Percentiles rank a stretch among this genome's conserved stretches.
Conservation (phyloP, 2,329 filamentous ascomycete species). For the Endocalyx cinctus region DNA sequence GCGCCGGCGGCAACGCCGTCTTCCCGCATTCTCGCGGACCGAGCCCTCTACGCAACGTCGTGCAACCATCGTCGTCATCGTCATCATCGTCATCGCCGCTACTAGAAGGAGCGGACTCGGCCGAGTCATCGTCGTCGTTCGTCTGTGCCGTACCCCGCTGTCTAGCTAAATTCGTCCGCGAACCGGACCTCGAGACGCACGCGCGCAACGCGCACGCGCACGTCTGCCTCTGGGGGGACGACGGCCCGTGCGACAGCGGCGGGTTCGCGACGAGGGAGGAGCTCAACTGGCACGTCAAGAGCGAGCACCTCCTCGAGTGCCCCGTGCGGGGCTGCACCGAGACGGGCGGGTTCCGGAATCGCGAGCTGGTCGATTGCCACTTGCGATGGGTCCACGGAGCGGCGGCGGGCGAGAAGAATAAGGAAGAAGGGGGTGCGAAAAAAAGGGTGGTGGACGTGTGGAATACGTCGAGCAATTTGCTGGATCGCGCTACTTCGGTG, state of each 20-base stretch:
- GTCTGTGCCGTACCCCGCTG: constrained; percentile 1
- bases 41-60: constrained; percentile 15
- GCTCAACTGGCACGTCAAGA: constrained; percentile 39
- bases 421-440: constrained; percentile 10
- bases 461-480: constrained; percentile 13
- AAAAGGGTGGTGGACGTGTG: too few species aligned
- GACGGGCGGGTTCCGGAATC: constrained; percentile 28
- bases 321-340: constrained; percentile 35
- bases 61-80: neutral
- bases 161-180: neutral
- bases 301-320: constrained; percentile 38
- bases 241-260: constrained; percentile 25
- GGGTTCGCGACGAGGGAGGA: constrained; percentile 33
- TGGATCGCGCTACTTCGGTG: too few species aligned
- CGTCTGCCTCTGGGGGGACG: constrained; percentile 35
- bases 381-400: constrained; percentile 30
- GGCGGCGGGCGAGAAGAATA: constrained; percentile 10
- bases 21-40: constrained; percentile 8
- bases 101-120: too few species aligned
- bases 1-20: constrained; percentile 6
- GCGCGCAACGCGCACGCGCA: constrained; percentile 25
- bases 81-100: too few species aligned
- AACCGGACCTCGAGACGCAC: constrained; percentile 13
- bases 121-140: constrained; percentile 2
- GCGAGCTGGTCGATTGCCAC: constrained; percentile 33